Evolutionary conservation across 2,329 filamentous ascomycete genomes (phyloP), one percentile per base, ranked within the genome.

Genomic region (Chaetomiaceae sp.): DNA sequence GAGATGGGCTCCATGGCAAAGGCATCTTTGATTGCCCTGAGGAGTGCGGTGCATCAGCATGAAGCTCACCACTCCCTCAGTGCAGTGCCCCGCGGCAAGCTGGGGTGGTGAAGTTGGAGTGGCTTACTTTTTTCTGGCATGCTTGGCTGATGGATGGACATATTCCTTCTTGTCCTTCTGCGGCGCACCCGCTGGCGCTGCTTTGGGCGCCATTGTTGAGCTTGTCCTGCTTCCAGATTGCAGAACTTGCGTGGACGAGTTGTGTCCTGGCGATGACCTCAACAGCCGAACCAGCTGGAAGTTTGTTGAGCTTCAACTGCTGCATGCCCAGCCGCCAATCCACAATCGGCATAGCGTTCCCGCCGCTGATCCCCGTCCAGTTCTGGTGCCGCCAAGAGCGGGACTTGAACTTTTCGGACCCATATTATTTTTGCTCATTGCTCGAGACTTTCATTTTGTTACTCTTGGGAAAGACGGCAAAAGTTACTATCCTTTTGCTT

Each of bases 1-100:
- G 79, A 75, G 55, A 87, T 85, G 45, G 88, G 79, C 56, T 84
- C 75, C 50, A 93, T 72, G 52, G 75, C 75, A 62, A 83, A 86
- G 42, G 74, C 72, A 48, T 73, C 78, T 45, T 69, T 45, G 27
- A 53, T 71, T 54, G 63, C 60, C 56, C 71, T 76, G 60, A 22
- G 9, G 24, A 15, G 19, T 34, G 38, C 32, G 7, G n/a, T 14
- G 18, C 14, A 47, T 48, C 48, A 52, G 32, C 42, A 2, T 12
- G 17, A 29, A 32, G 12, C 14, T 11, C n/a, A n/a, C n/a, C n/a
- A n/a, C n/a, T n/a, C n/a, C n/a, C n/a, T n/a, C n/a, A n/a, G n/a
- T 24, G 22, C 9, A 9, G 6, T 24, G 22, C 22, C 6, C 22
- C 22, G 6, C 22, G 9, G 9, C 22, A 9, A 24, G 22, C 22